phyloP scores from a whole-genome alignment of 2,329 filamentous ascomycete species.

The Cercospora sesami region DNA sequence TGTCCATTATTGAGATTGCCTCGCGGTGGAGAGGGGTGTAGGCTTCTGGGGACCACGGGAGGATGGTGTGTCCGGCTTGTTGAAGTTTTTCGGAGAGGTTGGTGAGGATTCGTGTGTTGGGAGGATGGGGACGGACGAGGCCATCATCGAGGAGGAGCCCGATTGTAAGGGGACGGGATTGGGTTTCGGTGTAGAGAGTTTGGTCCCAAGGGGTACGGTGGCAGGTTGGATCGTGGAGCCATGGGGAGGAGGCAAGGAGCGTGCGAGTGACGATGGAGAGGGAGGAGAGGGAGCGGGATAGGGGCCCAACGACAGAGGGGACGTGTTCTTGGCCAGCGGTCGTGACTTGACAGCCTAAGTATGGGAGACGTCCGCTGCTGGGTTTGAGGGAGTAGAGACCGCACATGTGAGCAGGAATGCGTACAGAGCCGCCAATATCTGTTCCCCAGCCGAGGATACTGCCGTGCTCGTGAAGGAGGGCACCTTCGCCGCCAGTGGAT shows the following conservation, averaged over 20 bases:
- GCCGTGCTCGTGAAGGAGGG: constrained; percentile 44
- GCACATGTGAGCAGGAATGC: constrained; percentile 52
- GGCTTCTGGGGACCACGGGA: constrained; percentile 45
- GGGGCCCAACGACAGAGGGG: constrained; percentile 62
- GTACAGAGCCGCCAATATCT: constrained; percentile 54
- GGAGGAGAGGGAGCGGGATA: constrained; percentile 55
- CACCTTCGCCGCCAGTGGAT: constrained; percentile 50
- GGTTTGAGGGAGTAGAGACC: constrained; percentile 55
- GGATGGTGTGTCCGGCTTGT: constrained; percentile 44
- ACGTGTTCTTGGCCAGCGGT: constrained; percentile 66
- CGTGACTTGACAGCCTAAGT: constrained; percentile 59
- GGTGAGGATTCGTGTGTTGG: constrained; percentile 25
- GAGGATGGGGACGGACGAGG: constrained; percentile 31
- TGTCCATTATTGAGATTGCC: constrained; percentile 60
- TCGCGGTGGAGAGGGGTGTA: constrained; percentile 45
- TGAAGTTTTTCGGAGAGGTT: constrained; percentile 20
- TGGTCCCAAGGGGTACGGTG: constrained; percentile 47
- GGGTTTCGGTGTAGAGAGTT: constrained; percentile 28
- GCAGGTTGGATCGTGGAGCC: constrained; percentile 46
- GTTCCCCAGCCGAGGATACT: constrained; percentile 53
- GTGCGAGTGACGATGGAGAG: constrained; percentile 47
- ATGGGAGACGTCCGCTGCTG: constrained; percentile 57
- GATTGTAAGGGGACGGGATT: constrained; percentile 26
- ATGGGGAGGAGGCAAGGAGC: constrained; percentile 40
- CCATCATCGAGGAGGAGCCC: constrained; percentile 33